phyloP scores from a whole-genome alignment of 2,329 filamentous ascomycete species.

The Colletotrichum falcatum region DNA sequence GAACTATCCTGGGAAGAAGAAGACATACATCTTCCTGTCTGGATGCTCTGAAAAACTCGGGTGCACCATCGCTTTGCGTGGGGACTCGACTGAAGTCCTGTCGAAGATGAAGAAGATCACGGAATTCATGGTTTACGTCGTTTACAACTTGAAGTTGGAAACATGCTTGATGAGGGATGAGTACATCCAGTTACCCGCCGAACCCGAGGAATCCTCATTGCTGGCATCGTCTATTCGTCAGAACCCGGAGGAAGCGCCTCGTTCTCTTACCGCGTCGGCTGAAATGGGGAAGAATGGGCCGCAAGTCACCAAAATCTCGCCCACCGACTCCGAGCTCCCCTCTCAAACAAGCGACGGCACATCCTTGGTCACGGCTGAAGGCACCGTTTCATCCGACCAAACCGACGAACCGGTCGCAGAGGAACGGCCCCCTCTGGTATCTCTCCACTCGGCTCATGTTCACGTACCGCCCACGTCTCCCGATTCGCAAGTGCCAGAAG shows the following conservation, averaged over 20 bases:
- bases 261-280: constrained; percentile 47
- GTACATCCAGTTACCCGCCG: constrained; percentile 83
- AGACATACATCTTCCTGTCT: constrained; percentile 95
- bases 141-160: constrained; percentile 96
- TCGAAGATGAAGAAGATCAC: constrained; percentile 90
- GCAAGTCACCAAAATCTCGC: constrained; percentile 51
- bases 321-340: constrained; percentile 49
- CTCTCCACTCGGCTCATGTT: constrained; percentile 58
- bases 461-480: constrained; percentile 57
- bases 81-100: constrained; percentile 78
- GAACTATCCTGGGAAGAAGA: constrained; percentile 79
- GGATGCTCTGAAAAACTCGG: constrained; percentile 91
- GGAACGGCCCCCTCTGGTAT: constrained; percentile 48
- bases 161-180: constrained; percentile 95
- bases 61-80: constrained; percentile 92
- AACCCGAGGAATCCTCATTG: constrained; percentile 55
- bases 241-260: constrained; percentile 52
- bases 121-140: constrained; percentile 99
- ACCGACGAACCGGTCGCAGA: constrained; percentile 41
- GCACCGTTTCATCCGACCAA: constrained; percentile 46
- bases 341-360: constrained; percentile 37
- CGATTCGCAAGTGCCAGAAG: constrained; percentile 75
- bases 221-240: constrained; percentile 48
- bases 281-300: constrained; percentile 47
- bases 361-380: constrained; percentile 44